phyloP scores from a whole-genome alignment of 306 rosid species.

The Vigna hirtella region DNA sequence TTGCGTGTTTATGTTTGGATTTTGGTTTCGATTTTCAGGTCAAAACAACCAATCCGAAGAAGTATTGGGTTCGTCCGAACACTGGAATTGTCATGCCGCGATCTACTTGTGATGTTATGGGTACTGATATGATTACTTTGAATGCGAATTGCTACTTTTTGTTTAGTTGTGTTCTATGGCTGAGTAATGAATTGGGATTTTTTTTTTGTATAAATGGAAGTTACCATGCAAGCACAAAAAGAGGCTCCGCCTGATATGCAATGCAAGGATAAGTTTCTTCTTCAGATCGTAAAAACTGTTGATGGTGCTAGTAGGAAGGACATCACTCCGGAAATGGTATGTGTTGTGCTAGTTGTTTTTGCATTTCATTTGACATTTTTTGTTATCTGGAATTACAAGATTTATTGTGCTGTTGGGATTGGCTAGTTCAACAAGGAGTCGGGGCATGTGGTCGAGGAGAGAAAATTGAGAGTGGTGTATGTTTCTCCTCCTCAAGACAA shows the following conservation, averaged over 20 bases:
- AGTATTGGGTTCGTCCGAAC: slow-evolving; percentile 99
- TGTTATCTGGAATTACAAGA: slow-evolving; percentile 42
- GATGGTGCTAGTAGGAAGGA: slow-evolving; percentile 71
- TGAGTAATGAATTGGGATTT: slow-evolving; percentile 2
- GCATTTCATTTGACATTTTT: slow-evolving; percentile 15
- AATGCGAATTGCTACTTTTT: not conserved
- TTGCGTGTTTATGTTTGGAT: slow-evolving; percentile 26
- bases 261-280: slow-evolving; percentile 98
- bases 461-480: slow-evolving; percentile 91
- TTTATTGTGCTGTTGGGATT: slow-evolving; percentile 46
- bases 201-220: slow-evolving; percentile 43
- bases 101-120: slow-evolving; percentile 89
- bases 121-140: slow-evolving; percentile 50
- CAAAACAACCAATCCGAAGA: slow-evolving; percentile 95
- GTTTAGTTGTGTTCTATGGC: not conserved
- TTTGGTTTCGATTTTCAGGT: slow-evolving; percentile 62
- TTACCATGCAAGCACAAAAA: slow-evolving; percentile 98
- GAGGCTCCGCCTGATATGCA: slow-evolving; percentile 90
- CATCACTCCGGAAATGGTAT: slow-evolving; percentile 84
- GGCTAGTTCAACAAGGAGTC: slow-evolving; percentile 88
- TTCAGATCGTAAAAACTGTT: slow-evolving; percentile 76
- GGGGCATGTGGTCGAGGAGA: slow-evolving; percentile 91
- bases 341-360: slow-evolving; percentile 28
- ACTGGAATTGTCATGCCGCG: slow-evolving; percentile 86
- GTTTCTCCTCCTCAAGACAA: slow-evolving; percentile 80